These are phyloP conservation scores for Neurospora sp. DNA, from an alignment of 495 filamentous ascomycete genomes.

Conservation along the genomic window DNA sequence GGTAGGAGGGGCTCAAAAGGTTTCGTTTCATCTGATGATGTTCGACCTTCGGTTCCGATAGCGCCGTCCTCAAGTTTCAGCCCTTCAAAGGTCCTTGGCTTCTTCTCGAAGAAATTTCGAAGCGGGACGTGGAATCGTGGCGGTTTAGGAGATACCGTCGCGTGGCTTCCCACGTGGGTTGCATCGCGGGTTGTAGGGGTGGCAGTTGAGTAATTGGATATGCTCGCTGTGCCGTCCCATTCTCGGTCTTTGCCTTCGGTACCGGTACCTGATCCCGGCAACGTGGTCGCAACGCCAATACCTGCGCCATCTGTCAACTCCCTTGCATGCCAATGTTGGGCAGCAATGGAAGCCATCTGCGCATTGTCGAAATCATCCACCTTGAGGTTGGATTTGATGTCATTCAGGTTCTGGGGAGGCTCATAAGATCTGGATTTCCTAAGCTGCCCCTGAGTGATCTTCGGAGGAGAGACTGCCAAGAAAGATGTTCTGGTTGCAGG, in stretches of 20 bases:
- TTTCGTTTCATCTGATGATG: not conserved
- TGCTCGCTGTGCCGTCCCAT: not conserved
- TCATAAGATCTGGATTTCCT: not conserved
- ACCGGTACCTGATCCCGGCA: not conserved
- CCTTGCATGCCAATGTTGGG: not conserved
- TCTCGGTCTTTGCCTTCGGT: not conserved
- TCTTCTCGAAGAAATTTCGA: not conserved
- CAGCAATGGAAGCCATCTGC: not conserved
- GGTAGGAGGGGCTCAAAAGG: conserved; percentile 27
- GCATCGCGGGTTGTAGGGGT: not conserved
- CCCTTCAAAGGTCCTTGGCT: not conserved
- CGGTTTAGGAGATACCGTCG: not conserved
- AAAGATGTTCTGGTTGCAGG: not conserved
- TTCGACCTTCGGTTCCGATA: not conserved
- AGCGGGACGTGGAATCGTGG: not conserved
- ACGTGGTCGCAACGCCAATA: not conserved
- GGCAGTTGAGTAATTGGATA: not conserved
- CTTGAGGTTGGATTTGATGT: not conserved
- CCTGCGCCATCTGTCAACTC: not conserved
- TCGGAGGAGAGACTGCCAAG: not conserved
- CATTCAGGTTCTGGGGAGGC: not conserved
- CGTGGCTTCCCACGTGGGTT: not conserved
- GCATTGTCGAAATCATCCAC: not conserved
- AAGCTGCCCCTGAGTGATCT: not conserved
- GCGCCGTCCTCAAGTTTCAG: not conserved